Evolutionary conservation across 2,329 filamentous ascomycete genomes (phyloP), one percentile per base, ranked within the genome.

Genomic region (Juglanconis juglandina): DNA sequence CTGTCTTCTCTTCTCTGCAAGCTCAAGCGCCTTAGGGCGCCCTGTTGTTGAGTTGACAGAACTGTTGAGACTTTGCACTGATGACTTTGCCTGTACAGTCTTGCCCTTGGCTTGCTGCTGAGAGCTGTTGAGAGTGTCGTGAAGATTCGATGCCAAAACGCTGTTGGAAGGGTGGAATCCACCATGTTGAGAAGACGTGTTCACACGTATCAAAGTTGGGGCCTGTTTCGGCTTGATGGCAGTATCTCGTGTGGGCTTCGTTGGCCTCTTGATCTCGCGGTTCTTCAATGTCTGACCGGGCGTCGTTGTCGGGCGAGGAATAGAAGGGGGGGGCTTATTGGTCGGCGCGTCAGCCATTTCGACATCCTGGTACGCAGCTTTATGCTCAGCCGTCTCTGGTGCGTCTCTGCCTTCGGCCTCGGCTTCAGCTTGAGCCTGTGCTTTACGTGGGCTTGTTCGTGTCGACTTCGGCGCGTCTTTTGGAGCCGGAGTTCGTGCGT

Each of bases 1-100:
- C 71, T 96, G 92, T 70, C 89, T 94, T 73, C 92, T 93, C 69
- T 87, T 88, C 44, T 91, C 89, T 2, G 89, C 91, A 52, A 89
- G 80, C 57, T 93, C 86, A 30, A 93, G 77, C 2, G 90, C 88
- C 70, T 89, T 91, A 0, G 87, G 83, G 55, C 87, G 86, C 2
- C 83, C 79, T n/a, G 79, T 80, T 37, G 87, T 82, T n/a, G 86
- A 85, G 39, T 34, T 63, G 6, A 79, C 78, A 6, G 85, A 86
- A 67, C 80, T 83, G 71, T 89, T 91, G 56, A 92, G 78, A 68
- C 83, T 90, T 57, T 82, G 77, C 8, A 77, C 68, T 1, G 83
- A 83, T 4, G 75, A 67, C 65, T 85, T 87, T 0, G 77, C 78
- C 55, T 90, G 86, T 17, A 90, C 74, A 4, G 88, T 77, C 71